A percentile compares a stretch with the other conserved stretches of the same genome.
Conservation (phyloP, 495 filamentous ascomycete genomes). For the Podospora anserina region DNA sequence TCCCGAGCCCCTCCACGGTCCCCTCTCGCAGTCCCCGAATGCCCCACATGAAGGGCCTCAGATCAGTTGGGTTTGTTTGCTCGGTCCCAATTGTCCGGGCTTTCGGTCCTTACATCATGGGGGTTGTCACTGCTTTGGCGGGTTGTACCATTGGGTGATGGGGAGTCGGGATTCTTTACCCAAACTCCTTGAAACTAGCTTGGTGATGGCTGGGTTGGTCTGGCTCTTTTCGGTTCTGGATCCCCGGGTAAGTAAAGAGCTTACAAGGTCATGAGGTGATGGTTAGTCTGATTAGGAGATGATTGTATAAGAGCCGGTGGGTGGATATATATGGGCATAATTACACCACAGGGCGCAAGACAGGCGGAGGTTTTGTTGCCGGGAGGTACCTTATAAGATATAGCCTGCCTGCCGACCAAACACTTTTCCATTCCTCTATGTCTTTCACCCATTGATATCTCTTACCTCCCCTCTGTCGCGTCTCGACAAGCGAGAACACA, state of each 20-base stretch:
- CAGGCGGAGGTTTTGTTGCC: background rate
- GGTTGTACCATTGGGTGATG: background rate
- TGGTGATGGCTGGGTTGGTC: no score
- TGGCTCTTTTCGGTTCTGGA: background rate
- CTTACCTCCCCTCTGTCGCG: no score
- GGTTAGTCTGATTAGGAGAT: background rate
- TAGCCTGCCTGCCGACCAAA: background rate
- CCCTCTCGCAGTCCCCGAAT: slow-evolving; percentile 6
- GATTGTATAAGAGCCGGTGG: background rate
- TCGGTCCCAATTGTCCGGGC: background rate
- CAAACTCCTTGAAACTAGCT: no score
- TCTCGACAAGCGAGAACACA: no score
- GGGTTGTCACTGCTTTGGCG: background rate
- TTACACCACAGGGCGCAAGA: no score
- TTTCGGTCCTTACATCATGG: background rate
- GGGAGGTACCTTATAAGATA: background rate
- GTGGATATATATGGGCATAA: background rate
- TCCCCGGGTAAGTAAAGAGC: background rate
- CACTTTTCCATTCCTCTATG: no score
- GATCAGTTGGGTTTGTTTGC: background rate
- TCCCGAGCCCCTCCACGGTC: slow-evolving; percentile 25
- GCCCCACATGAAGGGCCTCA: slow-evolving; percentile 3
- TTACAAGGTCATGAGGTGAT: background rate
- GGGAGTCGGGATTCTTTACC: background rate
- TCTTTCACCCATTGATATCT: no score